Conservation (phyloP, 345 rosid genomes). For the Geranium rotundifolium region DNA sequence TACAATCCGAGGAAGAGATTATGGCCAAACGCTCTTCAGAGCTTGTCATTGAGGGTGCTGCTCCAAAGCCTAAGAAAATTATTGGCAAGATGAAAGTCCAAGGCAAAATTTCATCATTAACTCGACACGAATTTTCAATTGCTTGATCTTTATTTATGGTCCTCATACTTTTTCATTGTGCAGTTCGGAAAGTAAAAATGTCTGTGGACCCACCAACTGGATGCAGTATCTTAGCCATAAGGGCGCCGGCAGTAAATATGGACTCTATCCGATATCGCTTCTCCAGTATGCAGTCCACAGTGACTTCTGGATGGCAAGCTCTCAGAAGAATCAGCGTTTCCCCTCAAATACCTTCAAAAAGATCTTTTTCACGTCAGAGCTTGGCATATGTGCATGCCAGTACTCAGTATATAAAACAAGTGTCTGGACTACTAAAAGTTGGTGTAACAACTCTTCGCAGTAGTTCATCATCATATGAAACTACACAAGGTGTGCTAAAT, state of each 20-base stretch:
- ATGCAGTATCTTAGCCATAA: constrained; percentile 67
- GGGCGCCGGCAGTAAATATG: constrained; percentile 49
- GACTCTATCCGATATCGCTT: constrained; percentile 47
- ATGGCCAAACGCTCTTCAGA: constrained; percentile 56
- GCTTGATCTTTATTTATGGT: constrained; percentile 1
- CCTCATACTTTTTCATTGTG: constrained; percentile 14
- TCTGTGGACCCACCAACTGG: constrained; percentile 67
- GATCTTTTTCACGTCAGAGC: constrained; percentile 82
- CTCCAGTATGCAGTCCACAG: constrained; percentile 43
- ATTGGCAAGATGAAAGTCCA: constrained; percentile 94
- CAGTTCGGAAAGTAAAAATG: constrained; percentile 87
- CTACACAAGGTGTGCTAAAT: constrained; percentile 53
- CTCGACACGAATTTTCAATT: not conserved
- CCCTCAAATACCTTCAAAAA: constrained; percentile 50
- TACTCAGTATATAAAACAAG: constrained; percentile 81
- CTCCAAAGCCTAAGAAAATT: constrained; percentile 66
- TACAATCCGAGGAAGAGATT: constrained; percentile 94
- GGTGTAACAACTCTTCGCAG: constrained; percentile 86
- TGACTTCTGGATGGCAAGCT: constrained; percentile 65
- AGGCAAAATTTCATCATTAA: constrained; percentile 33
- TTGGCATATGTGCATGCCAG: constrained; percentile 89
- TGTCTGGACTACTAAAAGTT: constrained; percentile 80
- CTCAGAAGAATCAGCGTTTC: constrained; percentile 48
- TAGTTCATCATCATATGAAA: constrained; percentile 86
- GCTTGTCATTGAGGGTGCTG: constrained; percentile 43